Evolutionary conservation across 2,329 filamentous ascomycete genomes (phyloP).

Genomic region (Sporothrix phasma): DNA sequence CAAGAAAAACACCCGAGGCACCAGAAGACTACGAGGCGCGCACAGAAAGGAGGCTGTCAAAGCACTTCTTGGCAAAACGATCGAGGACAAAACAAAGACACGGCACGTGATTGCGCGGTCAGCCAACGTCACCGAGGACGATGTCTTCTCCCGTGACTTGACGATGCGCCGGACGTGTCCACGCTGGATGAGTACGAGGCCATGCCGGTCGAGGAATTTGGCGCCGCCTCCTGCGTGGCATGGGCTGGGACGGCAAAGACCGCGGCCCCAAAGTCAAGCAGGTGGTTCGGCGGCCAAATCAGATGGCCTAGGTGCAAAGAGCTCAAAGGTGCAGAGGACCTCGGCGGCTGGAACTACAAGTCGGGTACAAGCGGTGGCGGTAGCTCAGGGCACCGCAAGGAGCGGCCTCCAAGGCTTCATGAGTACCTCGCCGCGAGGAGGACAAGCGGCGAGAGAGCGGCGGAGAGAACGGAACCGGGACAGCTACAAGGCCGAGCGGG

Average conservation of each 20-base stretch:
- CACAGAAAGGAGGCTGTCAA: slow-evolving; percentile 18
- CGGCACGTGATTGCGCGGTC: slow-evolving; percentile 17
- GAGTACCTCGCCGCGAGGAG: slow-evolving; percentile 21
- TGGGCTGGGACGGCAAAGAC: slow-evolving; percentile 80
- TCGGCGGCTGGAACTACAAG: slow-evolving; percentile 21
- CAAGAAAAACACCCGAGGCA: neutral
- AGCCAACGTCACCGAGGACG: slow-evolving; percentile 48
- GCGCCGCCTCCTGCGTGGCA: slow-evolving; percentile 81
- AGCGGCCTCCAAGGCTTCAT: slow-evolving; percentile 19
- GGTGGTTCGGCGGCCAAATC: slow-evolving; percentile 62
- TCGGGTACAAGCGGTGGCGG: neutral
- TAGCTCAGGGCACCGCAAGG: neutral
- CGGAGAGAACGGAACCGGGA: slow-evolving; percentile 17
- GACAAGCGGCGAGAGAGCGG: slow-evolving; percentile 18
- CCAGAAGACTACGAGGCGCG: neutral
- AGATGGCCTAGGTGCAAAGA: slow-evolving; percentile 64
- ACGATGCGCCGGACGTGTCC: slow-evolving; percentile 61
- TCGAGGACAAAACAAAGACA: slow-evolving; percentile 13
- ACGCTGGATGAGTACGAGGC: slow-evolving; percentile 77
- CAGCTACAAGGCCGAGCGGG: slow-evolving; percentile 20
- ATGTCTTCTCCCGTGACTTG: slow-evolving; percentile 59
- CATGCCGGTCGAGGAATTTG: slow-evolving; percentile 90
- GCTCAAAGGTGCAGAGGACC: slow-evolving; percentile 21
- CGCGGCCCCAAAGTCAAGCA: slow-evolving; percentile 51
- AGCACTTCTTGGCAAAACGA: slow-evolving; percentile 18